A percentile compares a stretch with the other conserved stretches of the same genome.
Evolutionary conservation across 2,329 filamentous ascomycete species (phyloP).

Genomic region (Gremmenia infestans): DNA sequence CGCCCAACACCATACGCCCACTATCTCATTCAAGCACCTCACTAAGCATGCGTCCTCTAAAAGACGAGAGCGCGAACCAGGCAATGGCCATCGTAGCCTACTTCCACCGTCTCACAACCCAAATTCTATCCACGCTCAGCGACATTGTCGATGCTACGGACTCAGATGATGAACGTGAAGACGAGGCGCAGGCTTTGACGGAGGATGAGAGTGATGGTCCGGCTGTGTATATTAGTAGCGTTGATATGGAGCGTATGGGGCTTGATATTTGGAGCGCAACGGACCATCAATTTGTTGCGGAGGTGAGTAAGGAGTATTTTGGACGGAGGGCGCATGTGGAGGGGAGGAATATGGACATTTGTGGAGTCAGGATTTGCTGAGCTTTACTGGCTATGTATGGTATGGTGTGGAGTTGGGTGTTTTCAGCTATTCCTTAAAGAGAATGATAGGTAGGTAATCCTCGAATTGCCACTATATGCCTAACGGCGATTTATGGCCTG

Average conservation of each 20-base stretch:
- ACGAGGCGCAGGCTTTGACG: slow-evolving; percentile 36
- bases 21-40: slow-evolving; percentile 38
- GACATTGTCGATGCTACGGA: slow-evolving; percentile 51
- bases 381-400: not conserved
- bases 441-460: too few species aligned
- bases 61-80: slow-evolving; percentile 39
- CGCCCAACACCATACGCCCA: slow-evolving; percentile 14
- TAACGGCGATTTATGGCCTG: too few species aligned
- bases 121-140: slow-evolving; percentile 57
- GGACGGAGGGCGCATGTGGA: slow-evolving; percentile 57
- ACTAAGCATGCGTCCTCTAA: slow-evolving; percentile 19
- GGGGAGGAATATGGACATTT: slow-evolving; percentile 67
- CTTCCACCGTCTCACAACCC: slow-evolving; percentile 70
- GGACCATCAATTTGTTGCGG: slow-evolving; percentile 64
- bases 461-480: too few species aligned
- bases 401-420: not conserved
- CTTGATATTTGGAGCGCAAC: slow-evolving; percentile 71
- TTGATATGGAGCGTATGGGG: slow-evolving; percentile 66
- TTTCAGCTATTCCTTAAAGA: too few species aligned
- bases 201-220: slow-evolving; percentile 24
- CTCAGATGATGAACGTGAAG: slow-evolving; percentile 33
- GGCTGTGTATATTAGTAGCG: slow-evolving; percentile 52
- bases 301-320: slow-evolving; percentile 62
- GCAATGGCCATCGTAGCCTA: slow-evolving; percentile 73
- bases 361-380: slow-evolving; percentile 65